Conservation (phyloP, 371 early-diverging fungal species). For the Mortierella sp. region DNA sequence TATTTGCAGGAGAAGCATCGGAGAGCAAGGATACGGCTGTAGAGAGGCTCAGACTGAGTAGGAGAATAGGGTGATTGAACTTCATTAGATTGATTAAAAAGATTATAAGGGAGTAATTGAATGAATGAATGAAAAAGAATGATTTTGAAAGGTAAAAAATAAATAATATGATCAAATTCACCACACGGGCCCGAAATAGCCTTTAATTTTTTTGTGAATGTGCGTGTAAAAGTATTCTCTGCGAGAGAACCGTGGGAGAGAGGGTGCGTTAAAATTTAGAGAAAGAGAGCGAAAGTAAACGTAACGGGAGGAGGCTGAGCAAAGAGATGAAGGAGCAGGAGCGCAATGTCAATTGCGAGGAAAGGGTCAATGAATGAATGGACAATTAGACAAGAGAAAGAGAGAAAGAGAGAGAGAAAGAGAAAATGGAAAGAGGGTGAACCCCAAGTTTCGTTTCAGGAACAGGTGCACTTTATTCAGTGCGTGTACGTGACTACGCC, state of each 20-base stretch:
- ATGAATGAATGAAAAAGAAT: neutral
- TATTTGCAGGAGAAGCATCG: conserved; percentile 17
- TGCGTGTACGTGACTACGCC: too few species aligned
- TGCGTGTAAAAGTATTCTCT: too few species aligned
- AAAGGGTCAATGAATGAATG: conserved; percentile 9
- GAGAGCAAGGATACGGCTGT: conserved; percentile 24
- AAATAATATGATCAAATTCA: neutral
- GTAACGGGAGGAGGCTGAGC: neutral
- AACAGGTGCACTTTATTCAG: too few species aligned
- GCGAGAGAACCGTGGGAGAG: neutral
- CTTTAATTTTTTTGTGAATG: too few species aligned
- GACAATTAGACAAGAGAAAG: neutral
- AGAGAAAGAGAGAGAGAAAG: conserved; percentile 1
- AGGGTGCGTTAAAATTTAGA: neutral
- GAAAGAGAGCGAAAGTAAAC: neutral
- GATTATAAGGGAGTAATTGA: neutral
- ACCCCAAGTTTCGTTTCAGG: neutral
- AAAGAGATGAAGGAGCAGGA: neutral
- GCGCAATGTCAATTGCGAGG: conserved; percentile 37
- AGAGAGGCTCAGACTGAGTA: conserved; percentile 43
- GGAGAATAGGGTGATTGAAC: conserved; percentile 29
- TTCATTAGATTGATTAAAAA: conserved; percentile 20
- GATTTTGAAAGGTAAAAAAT: neutral
- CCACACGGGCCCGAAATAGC: neutral
- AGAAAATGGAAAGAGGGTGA: neutral